Evolutionary conservation across 2,329 filamentous ascomycete genomes (phyloP), one percentile per base, ranked within the genome.

Genomic region (Biscogniauxia mediterranea): DNA sequence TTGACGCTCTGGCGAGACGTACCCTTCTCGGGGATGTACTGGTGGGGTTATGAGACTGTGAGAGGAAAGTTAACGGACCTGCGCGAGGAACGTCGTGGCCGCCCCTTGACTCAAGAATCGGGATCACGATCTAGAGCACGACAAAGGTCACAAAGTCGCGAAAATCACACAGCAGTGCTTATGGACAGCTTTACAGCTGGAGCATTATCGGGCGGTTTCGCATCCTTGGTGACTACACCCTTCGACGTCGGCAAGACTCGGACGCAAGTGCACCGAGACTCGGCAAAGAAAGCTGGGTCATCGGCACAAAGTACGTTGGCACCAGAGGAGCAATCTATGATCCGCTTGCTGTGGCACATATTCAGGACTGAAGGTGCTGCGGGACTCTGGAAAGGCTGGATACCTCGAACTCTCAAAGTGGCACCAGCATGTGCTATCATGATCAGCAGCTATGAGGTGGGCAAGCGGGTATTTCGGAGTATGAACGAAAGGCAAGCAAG

Each of bases 221-320:
- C 95, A 0, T 93, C 94, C 0, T 84, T 97, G 21, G 82, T 95
- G 20, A 99, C 95, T 0, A 97, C 91, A 61, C 95, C 95, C 0
- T 99, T 99, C 70, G 95, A 99, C 71, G 95, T 99, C 0, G 95
- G 95, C 68, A 99, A 99, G 80, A 99, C 95, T 4, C 84, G 95
- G 20, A 93, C 93, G 61, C 95, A 99, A 75, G 89, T 97, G 0
- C 89, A 89, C 69, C 84, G 85, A 54, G 88, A 95, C 64, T 69
- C 76, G 11, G 71, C 73, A 5, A 69, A 59, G 51, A 72, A 64
- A 28, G 69, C 71, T 6, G 66, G 73, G 4, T 73, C 75, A 5
- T 52, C 64, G 3, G 61, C 63, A n/a, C 61, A 58, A 2, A 69
- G 62, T 15, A 68, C 71, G 8, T 66, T 75, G 3, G 79, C 81